Base-by-base conservation (phyloP, 2,329 filamentous ascomycete genomes). In the Calonectria naviculata region DNA sequence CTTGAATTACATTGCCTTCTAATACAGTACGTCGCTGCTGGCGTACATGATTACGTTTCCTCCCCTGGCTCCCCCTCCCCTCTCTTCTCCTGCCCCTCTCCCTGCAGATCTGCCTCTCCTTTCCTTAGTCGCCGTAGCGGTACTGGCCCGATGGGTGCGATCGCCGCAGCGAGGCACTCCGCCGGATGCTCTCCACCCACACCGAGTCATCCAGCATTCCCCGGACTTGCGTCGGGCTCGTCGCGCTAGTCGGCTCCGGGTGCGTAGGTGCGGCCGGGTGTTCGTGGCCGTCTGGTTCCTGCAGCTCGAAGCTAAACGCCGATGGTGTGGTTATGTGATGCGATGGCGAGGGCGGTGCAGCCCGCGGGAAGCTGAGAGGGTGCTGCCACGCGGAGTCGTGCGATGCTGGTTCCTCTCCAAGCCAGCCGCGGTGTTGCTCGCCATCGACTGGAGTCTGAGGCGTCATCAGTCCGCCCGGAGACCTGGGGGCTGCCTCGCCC, bases 181-280 rank as follows among this genome's bases (percentile, higher is more conserved):
- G 89, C 74, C 95, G 89, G 74, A 98, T 95, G 86, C 94, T 97
- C 84, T 97, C 94, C 63, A 96, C 94, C 96, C 96, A 98, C 19
- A 94, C 93, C 21, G 94, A 97, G 79, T 96, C 94, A 78, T 97
- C 94, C 66, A 98, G 88, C 80, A 97, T 93, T 75, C 95, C 92
- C 81, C 95, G 90, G 75, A 97, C 93, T 78, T 95, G 93, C 58
- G 92, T 90, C 61, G 93, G 92, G 78, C 91, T 94, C 68, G 95
- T 92, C 87, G 81, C 93, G 28, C 91, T 89, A 49, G 92, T 63
- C 17, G 71, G 71, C 36, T 54, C 73, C 47, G 71, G 85, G 76
- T 90, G 90, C 79, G 87, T 89, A 17, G 81, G 78, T 38, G 79
- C 80, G 24, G 75, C 73, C 1, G 75, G 71, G 58, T 74, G 72